Percentiles rank a stretch among this genome's conserved stretches.
phyloP scores from a whole-genome alignment of 441 rosid genomes.

The Erodium chrysanthum region DNA sequence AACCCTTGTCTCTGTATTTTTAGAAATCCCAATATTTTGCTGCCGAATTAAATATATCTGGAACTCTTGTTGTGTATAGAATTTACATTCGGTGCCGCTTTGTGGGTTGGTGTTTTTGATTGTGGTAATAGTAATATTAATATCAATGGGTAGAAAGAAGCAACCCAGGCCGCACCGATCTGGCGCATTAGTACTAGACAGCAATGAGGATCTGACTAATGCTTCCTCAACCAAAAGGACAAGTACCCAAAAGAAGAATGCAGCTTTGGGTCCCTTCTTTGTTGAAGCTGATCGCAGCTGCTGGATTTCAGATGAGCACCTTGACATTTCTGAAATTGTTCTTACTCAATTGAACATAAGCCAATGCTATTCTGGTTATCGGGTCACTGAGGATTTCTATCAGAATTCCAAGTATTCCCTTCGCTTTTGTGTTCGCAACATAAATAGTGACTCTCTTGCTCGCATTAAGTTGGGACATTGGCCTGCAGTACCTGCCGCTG shows the following conservation, averaged over 20 bases:
- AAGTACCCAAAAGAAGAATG: slow-evolving; percentile 6
- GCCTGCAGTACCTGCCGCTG: slow-evolving; percentile 60
- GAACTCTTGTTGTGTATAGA: not conserved
- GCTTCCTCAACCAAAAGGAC: not conserved
- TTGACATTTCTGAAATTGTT: slow-evolving; percentile 75
- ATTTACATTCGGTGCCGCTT: slow-evolving; percentile 12
- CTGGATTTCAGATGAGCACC: slow-evolving; percentile 47
- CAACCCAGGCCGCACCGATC: slow-evolving; percentile 73
- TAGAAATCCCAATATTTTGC: not conserved
- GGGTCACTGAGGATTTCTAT: slow-evolving; percentile 29
- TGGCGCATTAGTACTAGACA: slow-evolving; percentile 23
- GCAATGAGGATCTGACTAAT: slow-evolving; percentile 4
- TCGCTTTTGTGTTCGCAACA: slow-evolving; percentile 54
- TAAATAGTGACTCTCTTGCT: slow-evolving; percentile 34
- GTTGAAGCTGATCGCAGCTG: slow-evolving; percentile 36
- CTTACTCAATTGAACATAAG: slow-evolving; percentile 38
- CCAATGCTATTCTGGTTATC: slow-evolving; percentile 33
- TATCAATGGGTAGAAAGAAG: slow-evolving; percentile 71
- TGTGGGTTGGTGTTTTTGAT: slow-evolving; percentile 14
- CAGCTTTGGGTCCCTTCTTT: slow-evolving; percentile 33
- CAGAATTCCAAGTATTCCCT: slow-evolving; percentile 34
- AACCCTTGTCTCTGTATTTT: not conserved
- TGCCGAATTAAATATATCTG: too few species aligned
- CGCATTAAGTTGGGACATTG: slow-evolving; percentile 86
- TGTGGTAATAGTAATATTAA: slow-evolving; percentile 26